Evolutionary conservation across 202 grass and related monocot genomes (phyloP).

Genomic region (Digitaria exilis): DNA sequence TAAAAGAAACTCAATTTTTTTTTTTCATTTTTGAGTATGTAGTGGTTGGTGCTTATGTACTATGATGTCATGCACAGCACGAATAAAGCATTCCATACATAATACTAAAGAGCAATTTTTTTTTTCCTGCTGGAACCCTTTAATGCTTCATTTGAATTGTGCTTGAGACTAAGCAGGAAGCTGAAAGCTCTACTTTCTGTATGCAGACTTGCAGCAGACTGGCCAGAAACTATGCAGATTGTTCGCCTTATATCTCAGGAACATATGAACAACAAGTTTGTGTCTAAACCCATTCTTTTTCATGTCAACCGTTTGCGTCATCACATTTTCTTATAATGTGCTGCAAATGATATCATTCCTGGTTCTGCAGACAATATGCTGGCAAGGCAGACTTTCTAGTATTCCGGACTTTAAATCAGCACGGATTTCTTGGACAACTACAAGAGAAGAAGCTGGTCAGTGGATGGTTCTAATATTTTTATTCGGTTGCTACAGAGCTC

Average conservation of each 20-base stretch:
- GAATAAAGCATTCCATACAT: background rate
- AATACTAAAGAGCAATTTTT: background rate
- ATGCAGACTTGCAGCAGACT: constrained; percentile 88
- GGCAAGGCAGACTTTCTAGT: constrained; percentile 91
- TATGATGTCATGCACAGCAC: background rate
- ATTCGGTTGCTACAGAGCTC: background rate
- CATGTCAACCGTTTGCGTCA: constrained; percentile 23
- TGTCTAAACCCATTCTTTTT: constrained; percentile 32
- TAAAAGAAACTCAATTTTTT: constrained; percentile 16
- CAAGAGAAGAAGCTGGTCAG: constrained; percentile 98
- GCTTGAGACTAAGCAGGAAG: background rate
- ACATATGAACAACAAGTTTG: constrained; percentile 96
- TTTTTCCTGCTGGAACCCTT: background rate
- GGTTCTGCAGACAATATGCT: constrained; percentile 83
- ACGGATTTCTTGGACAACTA: constrained; percentile 93
- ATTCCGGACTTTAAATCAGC: constrained; percentile 92
- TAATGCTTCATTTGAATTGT: background rate
- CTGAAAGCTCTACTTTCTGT: constrained; percentile 41
- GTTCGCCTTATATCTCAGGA: constrained; percentile 96
- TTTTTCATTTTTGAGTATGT: background rate
- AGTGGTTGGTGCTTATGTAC: background rate
- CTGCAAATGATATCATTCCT: constrained; percentile 36
- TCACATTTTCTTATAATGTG: constrained; percentile 37
- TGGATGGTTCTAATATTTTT: constrained; percentile 31
- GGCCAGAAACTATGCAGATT: constrained; percentile 98